Evolutionary conservation across 192 early-diverging fungal genomes (phyloP).

Genomic region (Cetraspora pellucida): DNA sequence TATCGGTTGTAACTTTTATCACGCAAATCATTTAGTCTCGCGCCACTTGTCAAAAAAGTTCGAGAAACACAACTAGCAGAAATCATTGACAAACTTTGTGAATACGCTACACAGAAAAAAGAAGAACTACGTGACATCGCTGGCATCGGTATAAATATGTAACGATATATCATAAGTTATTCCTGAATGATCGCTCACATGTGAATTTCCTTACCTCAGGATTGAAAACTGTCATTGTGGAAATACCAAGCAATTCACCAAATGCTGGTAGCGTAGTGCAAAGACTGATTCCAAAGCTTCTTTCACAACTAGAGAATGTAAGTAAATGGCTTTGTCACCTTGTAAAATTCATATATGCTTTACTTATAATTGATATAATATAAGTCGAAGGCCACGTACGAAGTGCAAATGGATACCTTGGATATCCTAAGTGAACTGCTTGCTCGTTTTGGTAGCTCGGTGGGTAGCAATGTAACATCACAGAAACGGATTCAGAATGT

Average conservation of each 20-base stretch:
- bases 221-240: conserved; percentile 75
- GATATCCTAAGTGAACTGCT: conserved; percentile 78
- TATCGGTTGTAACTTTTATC: not conserved
- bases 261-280: conserved; percentile 58
- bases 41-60: conserved; percentile 75
- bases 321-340: conserved; percentile 19
- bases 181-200: too few species aligned
- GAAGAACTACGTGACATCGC: conserved; percentile 82
- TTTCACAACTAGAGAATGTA: conserved; percentile 65
- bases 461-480: conserved; percentile 49
- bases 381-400: conserved; percentile 51
- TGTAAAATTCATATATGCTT: not conserved
- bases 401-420: conserved; percentile 68
- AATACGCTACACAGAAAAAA: conserved; percentile 54
- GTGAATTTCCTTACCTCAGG: conserved; percentile 30
- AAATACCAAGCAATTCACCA: conserved; percentile 59
- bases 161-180: not conserved
- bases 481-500: conserved; percentile 64
- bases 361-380: not conserved
- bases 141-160: conserved; percentile 63
- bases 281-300: conserved; percentile 69
- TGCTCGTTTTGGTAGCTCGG: conserved; percentile 65
- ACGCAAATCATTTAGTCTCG: conserved; percentile 54
- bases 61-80: conserved; percentile 68
- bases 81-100: conserved; percentile 71